Evolutionary conservation across 1,284 basidiomycete species (phyloP), one percentile per base, ranked within the genome.

Genomic region (Trichosporon coremiiforme): DNA sequence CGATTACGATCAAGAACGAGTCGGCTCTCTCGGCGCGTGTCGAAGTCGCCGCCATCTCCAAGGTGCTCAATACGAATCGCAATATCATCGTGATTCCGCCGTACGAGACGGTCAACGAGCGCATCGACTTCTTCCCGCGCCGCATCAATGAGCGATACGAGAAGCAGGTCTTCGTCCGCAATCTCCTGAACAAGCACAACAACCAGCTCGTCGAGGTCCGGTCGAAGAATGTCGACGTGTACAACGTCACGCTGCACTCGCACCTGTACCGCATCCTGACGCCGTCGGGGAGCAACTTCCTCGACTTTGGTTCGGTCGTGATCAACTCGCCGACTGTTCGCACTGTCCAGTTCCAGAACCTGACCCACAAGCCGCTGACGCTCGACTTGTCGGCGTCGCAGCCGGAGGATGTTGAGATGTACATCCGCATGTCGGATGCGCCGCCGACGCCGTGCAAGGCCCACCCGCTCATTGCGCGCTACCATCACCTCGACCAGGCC

Each of bases 251-350:
- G 35, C 82, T 86, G 66, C 85, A 86, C 72, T 86, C 85, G 31
- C 83, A 86, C 70, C 82, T 86, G 55, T 86, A 86, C 75, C 83
- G 84, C n/a, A 85, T 86, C 68, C 79, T 86, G 62, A 86, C 85
- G 12, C 84, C 85, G 1, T 82, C 83, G 15, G 85, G 85, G 8
- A 80, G 82, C 68, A 86, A 86, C 77, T 86, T 85, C 70, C 74
- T 86, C 67, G 85, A 86, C 70, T 86, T 86, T 75, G 85, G 85
- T 41, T 84, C 84, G 33, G 85, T 86, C 62, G 82, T 85, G 67
- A 84, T 86, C 79, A 85, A 85, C 76, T 82, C 83, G 41, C 78
- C 83, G 15, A 77, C 84, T 2, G 77, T 86, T 65, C 82, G 85
- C 20, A 85, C 83, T 0, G 83, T 86, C 22, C 78, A 80, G 31